Evolutionary conservation across 192 early-diverging fungal genomes (phyloP).

Genomic region (Backusella circina): DNA sequence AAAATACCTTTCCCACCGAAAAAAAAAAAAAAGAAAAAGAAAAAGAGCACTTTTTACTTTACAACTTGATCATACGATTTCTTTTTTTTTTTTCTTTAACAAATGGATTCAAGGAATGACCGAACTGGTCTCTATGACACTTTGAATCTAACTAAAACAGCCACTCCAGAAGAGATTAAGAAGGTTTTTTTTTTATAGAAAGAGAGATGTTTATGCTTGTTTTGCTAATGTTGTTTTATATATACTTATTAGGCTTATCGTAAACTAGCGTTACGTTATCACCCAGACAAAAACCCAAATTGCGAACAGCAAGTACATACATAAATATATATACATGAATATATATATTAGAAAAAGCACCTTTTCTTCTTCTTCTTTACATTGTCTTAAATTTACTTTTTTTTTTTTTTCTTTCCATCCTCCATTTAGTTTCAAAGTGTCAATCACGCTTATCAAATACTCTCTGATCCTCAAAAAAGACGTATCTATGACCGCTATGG

Average conservation of each 20-base stretch:
- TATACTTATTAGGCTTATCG: constrained; percentile 18
- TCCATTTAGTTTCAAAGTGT: constrained; percentile 69
- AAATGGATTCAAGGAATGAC: constrained; percentile 14
- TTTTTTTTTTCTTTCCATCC: background rate
- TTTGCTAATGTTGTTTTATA: background rate
- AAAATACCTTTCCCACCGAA: no score
- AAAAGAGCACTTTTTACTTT: no score
- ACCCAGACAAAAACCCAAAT: constrained; percentile 57
- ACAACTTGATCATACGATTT: no score
- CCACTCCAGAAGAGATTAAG: constrained; percentile 48
- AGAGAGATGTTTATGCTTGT: background rate
- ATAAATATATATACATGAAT: background rate
- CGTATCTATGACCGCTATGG: constrained; percentile 86
- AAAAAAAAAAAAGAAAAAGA: no score
- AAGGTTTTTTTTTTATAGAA: constrained; percentile 12
- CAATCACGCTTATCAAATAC: constrained; percentile 67
- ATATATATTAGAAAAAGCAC: background rate
- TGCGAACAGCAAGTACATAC: constrained; percentile 13
- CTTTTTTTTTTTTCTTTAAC: background rate
- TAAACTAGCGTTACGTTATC: constrained; percentile 47
- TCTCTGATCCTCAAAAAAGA: constrained; percentile 73
- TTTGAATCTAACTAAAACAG: constrained; percentile 37
- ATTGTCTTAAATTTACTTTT: background rate
- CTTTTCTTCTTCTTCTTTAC: background rate
- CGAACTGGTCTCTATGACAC: constrained; percentile 43